Evolutionary conservation across 116 monocot species (phyloP).

Genomic region (Iris pallida): DNA sequence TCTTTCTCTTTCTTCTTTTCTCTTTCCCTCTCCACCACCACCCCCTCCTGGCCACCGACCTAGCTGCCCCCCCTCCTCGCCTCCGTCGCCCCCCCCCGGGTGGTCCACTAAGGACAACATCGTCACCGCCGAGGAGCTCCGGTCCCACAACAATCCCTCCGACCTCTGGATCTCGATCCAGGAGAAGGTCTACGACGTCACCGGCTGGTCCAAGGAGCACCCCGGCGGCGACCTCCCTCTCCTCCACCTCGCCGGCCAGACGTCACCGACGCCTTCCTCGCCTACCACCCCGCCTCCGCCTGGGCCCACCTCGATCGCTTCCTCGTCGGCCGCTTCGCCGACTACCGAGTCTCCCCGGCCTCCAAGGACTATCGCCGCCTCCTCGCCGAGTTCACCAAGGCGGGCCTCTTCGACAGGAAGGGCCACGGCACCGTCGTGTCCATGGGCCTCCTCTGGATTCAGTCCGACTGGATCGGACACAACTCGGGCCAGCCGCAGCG

Average conservation of each 20-base stretch:
- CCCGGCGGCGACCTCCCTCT: slow-evolving; percentile 43
- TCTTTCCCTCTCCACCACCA: too few species aligned
- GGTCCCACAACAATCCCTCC: too few species aligned
- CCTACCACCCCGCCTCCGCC: slow-evolving; percentile 25
- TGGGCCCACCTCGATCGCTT: slow-evolving; percentile 23
- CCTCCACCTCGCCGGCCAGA: slow-evolving; percentile 32
- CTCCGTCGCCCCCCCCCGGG: slow-evolving; percentile 26
- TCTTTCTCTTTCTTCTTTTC: too few species aligned
- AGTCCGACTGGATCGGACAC: slow-evolving; percentile 25
- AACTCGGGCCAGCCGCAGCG: slow-evolving; percentile 25
- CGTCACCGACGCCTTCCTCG: slow-evolving; percentile 40
- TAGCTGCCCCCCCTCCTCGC: slow-evolving; percentile 16
- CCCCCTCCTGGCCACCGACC: slow-evolving; percentile 7
- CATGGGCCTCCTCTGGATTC: slow-evolving; percentile 22
- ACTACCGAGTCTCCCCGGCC: slow-evolving; percentile 22
- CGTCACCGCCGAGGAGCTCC: too few species aligned
- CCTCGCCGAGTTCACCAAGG: too few species aligned
- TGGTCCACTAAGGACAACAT: slow-evolving; percentile 22
- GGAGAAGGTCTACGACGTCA: too few species aligned
- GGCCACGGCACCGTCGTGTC: slow-evolving; percentile 15
- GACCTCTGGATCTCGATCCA: too few species aligned
- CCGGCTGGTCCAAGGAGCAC: too few species aligned
- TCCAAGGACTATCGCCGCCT: slow-evolving; percentile 27
- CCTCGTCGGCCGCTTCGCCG: slow-evolving; percentile 31
- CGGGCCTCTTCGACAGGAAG: slow-evolving; percentile 31